Conservation (phyloP, 192 early-diverging fungal genomes). For the Spizellomyces sp. region DNA sequence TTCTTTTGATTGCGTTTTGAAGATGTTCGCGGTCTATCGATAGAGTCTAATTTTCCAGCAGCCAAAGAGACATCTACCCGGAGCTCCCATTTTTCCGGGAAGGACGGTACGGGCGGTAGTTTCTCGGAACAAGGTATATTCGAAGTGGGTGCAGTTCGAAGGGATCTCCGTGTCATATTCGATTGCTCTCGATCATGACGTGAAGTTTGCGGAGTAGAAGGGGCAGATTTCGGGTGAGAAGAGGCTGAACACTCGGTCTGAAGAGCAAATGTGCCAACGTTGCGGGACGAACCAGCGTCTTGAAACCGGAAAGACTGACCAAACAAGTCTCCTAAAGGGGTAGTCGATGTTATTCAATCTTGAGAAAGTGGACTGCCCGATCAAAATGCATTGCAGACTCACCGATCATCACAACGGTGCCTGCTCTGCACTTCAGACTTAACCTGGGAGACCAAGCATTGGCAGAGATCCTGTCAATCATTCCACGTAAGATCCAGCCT, state of each 20-base stretch:
- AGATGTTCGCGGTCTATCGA: no score
- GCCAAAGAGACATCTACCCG: not conserved
- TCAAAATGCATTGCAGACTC: not conserved
- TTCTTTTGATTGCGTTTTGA: not conserved
- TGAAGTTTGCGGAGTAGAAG: not conserved
- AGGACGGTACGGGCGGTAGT: not conserved
- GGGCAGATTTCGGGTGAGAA: not conserved
- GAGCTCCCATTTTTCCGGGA: conserved; percentile 22
- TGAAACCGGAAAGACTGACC: conserved; percentile 14
- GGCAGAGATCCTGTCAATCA: conserved; percentile 16
- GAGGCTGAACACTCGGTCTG: not conserved
- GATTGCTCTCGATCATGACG: no score
- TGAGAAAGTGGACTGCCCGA: not conserved
- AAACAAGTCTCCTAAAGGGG: conserved; percentile 4
- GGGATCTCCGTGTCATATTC: not conserved
- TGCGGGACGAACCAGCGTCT: not conserved
- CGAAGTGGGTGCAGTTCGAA: not conserved
- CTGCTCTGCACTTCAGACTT: conserved; percentile 9
- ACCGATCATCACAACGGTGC: conserved; percentile 17
- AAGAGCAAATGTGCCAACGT: not conserved
- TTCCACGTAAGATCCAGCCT: conserved; percentile 20
- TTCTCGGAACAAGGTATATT: not conserved
- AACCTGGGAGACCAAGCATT: conserved; percentile 16
- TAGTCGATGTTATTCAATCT: not conserved
- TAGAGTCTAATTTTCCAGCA: not conserved